Conservation (phyloP, 768 basidiomycete genomes). For the Suillus ampliporus region DNA sequence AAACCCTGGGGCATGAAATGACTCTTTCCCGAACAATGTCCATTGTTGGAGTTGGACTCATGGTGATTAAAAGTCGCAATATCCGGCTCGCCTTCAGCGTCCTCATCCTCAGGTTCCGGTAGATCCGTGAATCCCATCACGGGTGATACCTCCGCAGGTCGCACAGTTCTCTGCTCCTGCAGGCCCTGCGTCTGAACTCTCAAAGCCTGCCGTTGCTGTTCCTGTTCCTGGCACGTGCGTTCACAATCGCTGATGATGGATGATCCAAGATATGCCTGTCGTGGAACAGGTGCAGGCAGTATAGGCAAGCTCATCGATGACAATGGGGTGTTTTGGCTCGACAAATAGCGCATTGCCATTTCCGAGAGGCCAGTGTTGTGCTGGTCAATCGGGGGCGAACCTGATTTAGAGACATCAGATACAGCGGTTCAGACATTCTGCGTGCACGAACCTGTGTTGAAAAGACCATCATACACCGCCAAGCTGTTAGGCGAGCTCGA, state of each 20-base stretch:
- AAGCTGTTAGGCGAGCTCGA: constrained; percentile 28
- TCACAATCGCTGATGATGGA: constrained; percentile 39
- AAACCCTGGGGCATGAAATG: constrained; percentile 20
- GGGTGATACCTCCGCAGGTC: constrained; percentile 40
- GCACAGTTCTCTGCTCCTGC: constrained; percentile 37
- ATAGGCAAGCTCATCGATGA: constrained; percentile 28
- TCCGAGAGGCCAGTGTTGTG: constrained; percentile 12
- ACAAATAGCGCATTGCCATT: constrained; percentile 30
- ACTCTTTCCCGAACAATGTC: constrained; percentile 34
- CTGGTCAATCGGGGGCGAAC: constrained; percentile 1
- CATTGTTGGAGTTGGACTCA: constrained; percentile 19
- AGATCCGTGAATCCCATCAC: constrained; percentile 36
- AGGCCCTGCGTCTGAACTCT: constrained; percentile 38
- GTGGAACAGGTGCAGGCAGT: constrained; percentile 39
- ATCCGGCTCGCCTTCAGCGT: constrained; percentile 42
- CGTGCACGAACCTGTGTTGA: constrained; percentile 36
- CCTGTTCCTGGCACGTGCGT: constrained; percentile 46
- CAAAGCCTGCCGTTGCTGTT: constrained; percentile 36
- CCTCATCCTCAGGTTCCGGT: constrained; percentile 38
- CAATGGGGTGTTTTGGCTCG: constrained; percentile 21
- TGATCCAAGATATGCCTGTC: constrained; percentile 37
- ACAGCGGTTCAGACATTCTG: neutral
- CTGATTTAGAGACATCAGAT: neutral
- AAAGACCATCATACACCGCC: constrained; percentile 26
- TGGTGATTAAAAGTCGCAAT: constrained; percentile 35